Conservation (phyloP, 179 eudicot genomes). For the Beta macrorhiza region DNA sequence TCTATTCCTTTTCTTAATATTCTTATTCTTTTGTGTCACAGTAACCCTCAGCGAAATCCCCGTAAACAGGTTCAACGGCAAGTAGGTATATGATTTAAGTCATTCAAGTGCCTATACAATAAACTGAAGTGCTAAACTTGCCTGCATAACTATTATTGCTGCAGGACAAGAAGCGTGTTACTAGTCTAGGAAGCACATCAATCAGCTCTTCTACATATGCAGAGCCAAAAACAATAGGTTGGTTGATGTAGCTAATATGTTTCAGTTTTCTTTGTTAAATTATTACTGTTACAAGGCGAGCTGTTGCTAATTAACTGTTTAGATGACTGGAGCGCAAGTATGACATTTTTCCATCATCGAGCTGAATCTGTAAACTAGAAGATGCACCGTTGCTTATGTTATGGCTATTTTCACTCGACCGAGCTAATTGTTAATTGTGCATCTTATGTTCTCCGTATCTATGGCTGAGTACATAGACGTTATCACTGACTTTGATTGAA, state of each 20-base stretch:
- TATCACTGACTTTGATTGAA: not conserved
- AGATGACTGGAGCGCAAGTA: not conserved
- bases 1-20: not conserved
- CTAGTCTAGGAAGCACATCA: constrained; percentile 9
- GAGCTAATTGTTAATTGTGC: too few relatives aligned
- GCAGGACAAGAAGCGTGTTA: constrained; percentile 25
- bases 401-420: not conserved
- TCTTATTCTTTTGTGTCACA: constrained; percentile 19
- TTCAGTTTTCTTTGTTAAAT: not conserved
- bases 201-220: not conserved
- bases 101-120: constrained; percentile 7
- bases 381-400: not conserved
- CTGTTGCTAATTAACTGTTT: not conserved
- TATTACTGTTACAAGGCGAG: not conserved
- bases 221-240: constrained; percentile 22
- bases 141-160: constrained; percentile 4
- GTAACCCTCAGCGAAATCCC: constrained; percentile 27
- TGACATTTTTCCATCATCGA: not conserved
- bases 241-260: not conserved
- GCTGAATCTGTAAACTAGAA: not conserved
- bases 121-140: constrained; percentile 4
- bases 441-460: too few relatives aligned
- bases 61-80: constrained; percentile 23
- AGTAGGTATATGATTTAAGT: constrained; percentile 24
- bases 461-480: not conserved